Conservation (phyloP, 2,329 filamentous ascomycete genomes). For the Paecilomyces fulvus region DNA sequence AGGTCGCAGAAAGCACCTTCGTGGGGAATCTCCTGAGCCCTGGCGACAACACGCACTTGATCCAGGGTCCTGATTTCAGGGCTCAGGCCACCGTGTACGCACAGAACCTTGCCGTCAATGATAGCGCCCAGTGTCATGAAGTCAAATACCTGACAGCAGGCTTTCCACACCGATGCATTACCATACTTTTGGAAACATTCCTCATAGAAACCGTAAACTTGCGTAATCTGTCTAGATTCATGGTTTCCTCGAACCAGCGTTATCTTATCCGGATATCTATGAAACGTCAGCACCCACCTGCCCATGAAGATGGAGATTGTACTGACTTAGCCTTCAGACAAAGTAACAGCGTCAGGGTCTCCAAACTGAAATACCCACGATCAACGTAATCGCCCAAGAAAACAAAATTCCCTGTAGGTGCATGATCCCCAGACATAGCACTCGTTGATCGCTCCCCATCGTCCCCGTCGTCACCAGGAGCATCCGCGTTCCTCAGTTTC, state of each 20-base stretch:
- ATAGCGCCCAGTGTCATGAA: conserved; percentile 66
- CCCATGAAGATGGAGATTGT: background rate
- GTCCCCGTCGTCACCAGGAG: conserved; percentile 21
- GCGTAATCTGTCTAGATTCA: conserved; percentile 68
- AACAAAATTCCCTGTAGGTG: conserved; percentile 60
- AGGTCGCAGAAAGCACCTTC: conserved; percentile 70
- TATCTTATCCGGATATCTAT: conserved; percentile 61
- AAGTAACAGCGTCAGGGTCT: conserved; percentile 64
- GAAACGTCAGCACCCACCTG: conserved; percentile 5
- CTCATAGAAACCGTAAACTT: conserved; percentile 72
- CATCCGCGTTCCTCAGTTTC: conserved; percentile 57
- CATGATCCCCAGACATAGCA: conserved; percentile 16
- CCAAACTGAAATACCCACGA: conserved; percentile 64
- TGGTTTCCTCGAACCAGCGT: conserved; percentile 68
- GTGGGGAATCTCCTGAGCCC: conserved; percentile 68
- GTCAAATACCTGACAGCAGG: conserved; percentile 70
- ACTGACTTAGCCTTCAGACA: conserved; percentile 63
- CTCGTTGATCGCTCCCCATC: conserved; percentile 21
- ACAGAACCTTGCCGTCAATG: conserved; percentile 66
- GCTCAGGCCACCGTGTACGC: conserved; percentile 63
- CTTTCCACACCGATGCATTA: conserved; percentile 71
- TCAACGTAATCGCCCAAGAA: conserved; percentile 69
- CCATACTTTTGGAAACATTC: conserved; percentile 71
- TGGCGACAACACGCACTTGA: conserved; percentile 64
- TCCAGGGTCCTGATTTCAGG: conserved; percentile 67